Percentiles rank a stretch among this genome's conserved stretches.
Evolutionary conservation across 495 filamentous ascomycete genomes (phyloP).

Genomic region (Daldinia grandis): DNA sequence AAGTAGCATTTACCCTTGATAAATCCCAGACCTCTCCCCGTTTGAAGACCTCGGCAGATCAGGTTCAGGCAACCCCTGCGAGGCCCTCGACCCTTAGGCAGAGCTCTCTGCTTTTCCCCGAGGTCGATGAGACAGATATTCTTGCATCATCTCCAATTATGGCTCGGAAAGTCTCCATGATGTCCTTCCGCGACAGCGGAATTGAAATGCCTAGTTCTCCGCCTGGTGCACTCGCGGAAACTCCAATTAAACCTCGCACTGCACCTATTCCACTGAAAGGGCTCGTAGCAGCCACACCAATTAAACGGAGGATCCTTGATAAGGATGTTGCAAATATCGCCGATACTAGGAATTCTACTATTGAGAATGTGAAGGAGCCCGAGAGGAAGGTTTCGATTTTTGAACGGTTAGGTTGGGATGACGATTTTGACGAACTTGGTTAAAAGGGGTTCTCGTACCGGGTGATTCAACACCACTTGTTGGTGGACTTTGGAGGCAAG

Average conservation of each 20-base stretch:
- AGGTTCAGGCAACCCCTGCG: slow-evolving; percentile 47
- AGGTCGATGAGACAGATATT: slow-evolving; percentile 32
- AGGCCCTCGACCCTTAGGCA: slow-evolving; percentile 14
- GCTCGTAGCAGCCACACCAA: slow-evolving; percentile 33
- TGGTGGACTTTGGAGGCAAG: not conserved
- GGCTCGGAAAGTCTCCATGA: slow-evolving; percentile 60
- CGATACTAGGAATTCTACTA: slow-evolving; percentile 30
- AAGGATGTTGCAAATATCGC: slow-evolving; percentile 40
- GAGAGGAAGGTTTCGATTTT: slow-evolving; percentile 66
- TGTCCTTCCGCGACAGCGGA: slow-evolving; percentile 43
- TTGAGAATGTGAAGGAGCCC: slow-evolving; percentile 3
- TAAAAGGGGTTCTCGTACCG: slow-evolving; percentile 12
- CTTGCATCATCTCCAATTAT: slow-evolving; percentile 55
- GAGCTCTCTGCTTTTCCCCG: slow-evolving; percentile 31
- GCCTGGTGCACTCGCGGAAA: slow-evolving; percentile 46
- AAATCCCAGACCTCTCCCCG: slow-evolving; percentile 21
- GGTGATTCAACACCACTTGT: not conserved
- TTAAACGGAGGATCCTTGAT: slow-evolving; percentile 56
- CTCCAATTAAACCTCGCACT: slow-evolving; percentile 47
- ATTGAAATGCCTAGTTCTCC: slow-evolving; percentile 56
- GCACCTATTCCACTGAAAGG: slow-evolving; percentile 15
- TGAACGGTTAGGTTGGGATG: slow-evolving; percentile 79
- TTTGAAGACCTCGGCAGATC: slow-evolving; percentile 5
- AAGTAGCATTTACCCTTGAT: slow-evolving; percentile 30
- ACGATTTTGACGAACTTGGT: slow-evolving; percentile 61